These are phyloP conservation scores for Yarrowia divulgata DNA, from an alignment of 805 yeast genomes.

Conservation along the genomic window DNA sequence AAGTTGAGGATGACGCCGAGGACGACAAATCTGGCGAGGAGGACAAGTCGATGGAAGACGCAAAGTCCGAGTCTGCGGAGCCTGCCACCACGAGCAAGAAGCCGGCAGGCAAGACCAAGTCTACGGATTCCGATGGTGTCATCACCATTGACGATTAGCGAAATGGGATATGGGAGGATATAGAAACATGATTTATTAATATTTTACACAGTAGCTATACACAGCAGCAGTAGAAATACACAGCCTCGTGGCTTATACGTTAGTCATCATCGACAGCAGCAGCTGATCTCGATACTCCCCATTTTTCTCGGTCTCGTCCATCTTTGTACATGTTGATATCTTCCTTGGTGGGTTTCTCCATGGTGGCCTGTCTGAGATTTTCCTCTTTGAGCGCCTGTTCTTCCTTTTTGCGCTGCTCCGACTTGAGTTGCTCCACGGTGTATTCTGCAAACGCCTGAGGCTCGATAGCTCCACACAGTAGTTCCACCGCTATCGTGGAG, in stretches of 20 bases:
- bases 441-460: conserved; percentile 32
- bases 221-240: background rate
- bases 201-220: background rate
- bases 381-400: conserved; percentile 26
- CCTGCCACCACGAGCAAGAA: background rate
- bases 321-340: conserved; percentile 52
- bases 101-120: background rate
- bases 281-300: conserved; percentile 54
- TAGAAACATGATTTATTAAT: conserved; percentile 1
- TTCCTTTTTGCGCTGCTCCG: conserved; percentile 9
- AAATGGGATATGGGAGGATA: background rate
- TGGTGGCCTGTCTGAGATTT: conserved; percentile 23
- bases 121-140: background rate
- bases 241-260: background rate
- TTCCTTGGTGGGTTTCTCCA: conserved; percentile 45
- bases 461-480: conserved; percentile 26
- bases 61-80: conserved; percentile 2
- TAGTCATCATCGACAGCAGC: conserved; percentile 51
- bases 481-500: conserved; percentile 9
- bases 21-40: background rate
- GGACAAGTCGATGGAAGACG: background rate
- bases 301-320: conserved; percentile 54
- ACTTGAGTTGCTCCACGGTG: conserved; percentile 21
- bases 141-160: background rate
- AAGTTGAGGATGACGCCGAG: background rate